phyloP scores from a whole-genome alignment of 139 green algal genomes.

The Raphidocelis subcapitata region DNA sequence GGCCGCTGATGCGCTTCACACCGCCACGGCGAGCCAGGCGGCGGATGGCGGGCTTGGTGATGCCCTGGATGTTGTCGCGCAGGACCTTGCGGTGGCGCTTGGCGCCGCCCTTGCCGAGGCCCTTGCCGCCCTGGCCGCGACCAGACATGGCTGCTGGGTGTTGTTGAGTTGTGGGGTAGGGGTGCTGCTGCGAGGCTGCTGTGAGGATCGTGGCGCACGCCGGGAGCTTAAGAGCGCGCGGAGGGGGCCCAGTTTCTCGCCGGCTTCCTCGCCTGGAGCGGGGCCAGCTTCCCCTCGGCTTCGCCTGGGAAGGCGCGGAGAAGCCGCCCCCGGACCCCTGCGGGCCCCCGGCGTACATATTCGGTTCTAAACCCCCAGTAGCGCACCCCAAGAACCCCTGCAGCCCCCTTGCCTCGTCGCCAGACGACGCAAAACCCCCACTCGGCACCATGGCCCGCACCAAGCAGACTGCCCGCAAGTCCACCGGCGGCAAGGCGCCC shows the following conservation, averaged over 20 bases:
- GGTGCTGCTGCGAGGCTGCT: too few species aligned
- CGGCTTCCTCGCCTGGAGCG: too few species aligned
- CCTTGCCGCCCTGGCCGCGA: slow-evolving; percentile 93
- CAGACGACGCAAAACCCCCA: too few species aligned
- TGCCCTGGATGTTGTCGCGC: slow-evolving; percentile 94
- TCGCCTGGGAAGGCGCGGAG: not conserved
- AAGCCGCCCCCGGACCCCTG: too few species aligned
- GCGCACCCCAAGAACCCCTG: not conserved
- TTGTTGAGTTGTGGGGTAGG: slow-evolving; percentile 9
- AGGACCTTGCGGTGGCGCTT: slow-evolving; percentile 94
- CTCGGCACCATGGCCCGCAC: slow-evolving; percentile 31
- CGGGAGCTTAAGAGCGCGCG: too few species aligned
- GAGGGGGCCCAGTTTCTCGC: too few species aligned
- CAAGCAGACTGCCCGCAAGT: slow-evolving; percentile 83
- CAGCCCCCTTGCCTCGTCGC: not conserved
- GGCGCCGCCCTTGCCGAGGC: slow-evolving; percentile 88
- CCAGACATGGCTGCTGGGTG: slow-evolving; percentile 73
- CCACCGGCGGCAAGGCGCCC: slow-evolving; percentile 82
- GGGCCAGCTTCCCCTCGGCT: too few species aligned
- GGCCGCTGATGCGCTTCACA: slow-evolving; percentile 86
- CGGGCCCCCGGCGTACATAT: too few species aligned
- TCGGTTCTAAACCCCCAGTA: not conserved
- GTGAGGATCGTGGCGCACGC: too few species aligned
- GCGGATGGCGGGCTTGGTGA: slow-evolving; percentile 83
- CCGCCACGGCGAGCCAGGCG: slow-evolving; percentile 78